These are phyloP conservation scores for Sphagnum contortum DNA, from an alignment of 225 moss, liverwort and hornwort species.

Conservation along the genomic window DNA sequence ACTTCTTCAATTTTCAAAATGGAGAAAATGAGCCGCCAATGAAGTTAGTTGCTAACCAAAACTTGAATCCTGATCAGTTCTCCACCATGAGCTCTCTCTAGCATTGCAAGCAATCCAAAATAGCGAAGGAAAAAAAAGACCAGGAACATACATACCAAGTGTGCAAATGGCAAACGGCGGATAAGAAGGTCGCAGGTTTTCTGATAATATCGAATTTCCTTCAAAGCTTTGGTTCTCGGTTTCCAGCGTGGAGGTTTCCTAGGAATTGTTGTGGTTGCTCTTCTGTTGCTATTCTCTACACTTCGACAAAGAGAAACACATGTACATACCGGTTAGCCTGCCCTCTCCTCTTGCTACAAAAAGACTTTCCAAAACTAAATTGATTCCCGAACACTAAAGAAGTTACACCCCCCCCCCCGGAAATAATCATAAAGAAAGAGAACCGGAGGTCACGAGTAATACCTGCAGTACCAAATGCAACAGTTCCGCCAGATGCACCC, in stretches of 20 bases:
- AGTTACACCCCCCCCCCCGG: no score
- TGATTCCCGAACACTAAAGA: no score
- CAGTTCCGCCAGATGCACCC: no score
- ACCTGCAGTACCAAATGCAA: no score
- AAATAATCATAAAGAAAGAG: no score
- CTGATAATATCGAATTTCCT: constrained; percentile 47
- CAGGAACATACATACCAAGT: constrained; percentile 24
- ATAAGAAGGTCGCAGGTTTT: constrained; percentile 51
- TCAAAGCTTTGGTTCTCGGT: constrained; percentile 46
- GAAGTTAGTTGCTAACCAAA: not conserved
- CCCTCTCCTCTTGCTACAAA: no score
- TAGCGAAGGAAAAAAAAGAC: not conserved
- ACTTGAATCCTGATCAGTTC: not conserved
- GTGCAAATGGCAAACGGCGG: constrained; percentile 45
- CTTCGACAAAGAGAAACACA: no score
- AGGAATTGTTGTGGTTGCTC: not conserved
- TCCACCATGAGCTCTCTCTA: not conserved
- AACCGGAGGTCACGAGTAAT: no score
- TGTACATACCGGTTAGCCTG: no score
- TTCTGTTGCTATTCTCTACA: no score
- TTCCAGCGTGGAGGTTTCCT: constrained; percentile 37
- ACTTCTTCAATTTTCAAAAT: not conserved
- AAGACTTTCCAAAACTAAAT: no score
- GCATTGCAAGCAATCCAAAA: not conserved
- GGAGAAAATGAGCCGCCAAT: not conserved